Base-by-base conservation (phyloP, 352 stramenopile species). In the Phytophthora meadii region DNA sequence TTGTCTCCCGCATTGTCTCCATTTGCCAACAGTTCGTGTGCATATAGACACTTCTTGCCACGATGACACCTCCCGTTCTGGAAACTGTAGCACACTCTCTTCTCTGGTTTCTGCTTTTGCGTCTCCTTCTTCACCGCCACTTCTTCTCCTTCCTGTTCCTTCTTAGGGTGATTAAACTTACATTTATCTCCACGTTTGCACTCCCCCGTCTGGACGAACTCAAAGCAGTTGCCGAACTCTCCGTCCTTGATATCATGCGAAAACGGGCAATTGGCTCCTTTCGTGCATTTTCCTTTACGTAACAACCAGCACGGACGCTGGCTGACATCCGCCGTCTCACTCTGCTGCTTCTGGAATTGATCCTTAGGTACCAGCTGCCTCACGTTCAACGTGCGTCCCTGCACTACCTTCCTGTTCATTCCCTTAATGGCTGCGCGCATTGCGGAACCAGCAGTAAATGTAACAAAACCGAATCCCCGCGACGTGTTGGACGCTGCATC, bases 391-490 rank as follows among this genome's bases (percentile, higher is more conserved):
- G 79, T 86, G 42, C 85, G 83, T 9, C 83, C 85, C 44, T 92
- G 72, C 3, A 94, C 40, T 45, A 82, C 70, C 58, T 89, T 91
- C 70, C 84, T 77, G 76, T 95, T 79, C 81, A 92, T 91, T 19
- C 78, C 73, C 40, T 89, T 83, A 47, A 95, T 88, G 22, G 84
- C 87, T 10, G 77, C 76, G 25, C 84, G 80, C 79, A 92, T 92
- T 24, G 85, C 74, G 7, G 87, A 87, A 40, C 71, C 69, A 12
- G 79, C 74, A 39, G 82, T 88, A 76, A 92, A 95, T 25, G 87
- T 92, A 51, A 95, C 87, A 52, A 94, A 95, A 49, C 85, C 87
- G 61, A 95, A 94, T 64, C 84, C 87, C 5, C 79, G 78, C 44
- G 84, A 92, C 68, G 76, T 65, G 42, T 87, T 84, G 19, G 77